Evolutionary conservation across 768 basidiomycete genomes (phyloP).

Genomic region (Boletus huronensis): DNA sequence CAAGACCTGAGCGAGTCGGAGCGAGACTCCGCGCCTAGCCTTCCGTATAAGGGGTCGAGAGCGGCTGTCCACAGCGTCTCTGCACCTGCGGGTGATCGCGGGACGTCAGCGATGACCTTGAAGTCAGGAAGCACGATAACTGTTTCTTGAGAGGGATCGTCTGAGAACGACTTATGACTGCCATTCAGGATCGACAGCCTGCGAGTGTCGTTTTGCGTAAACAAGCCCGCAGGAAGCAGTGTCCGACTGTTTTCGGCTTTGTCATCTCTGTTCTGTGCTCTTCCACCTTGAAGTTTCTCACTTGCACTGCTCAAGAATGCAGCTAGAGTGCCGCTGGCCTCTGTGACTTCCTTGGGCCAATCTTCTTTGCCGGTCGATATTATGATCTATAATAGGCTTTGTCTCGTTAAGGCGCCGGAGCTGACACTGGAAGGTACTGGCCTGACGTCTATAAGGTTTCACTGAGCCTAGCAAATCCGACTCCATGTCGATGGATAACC

Average conservation of each 20-base stretch:
- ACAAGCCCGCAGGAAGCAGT: conserved; percentile 46
- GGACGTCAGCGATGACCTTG: conserved; percentile 74
- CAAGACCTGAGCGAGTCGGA: conserved; percentile 60
- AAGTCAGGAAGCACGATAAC: conserved; percentile 93
- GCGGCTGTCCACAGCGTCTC: conserved; percentile 61
- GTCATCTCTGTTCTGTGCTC: background rate
- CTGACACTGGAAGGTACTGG: conserved; percentile 26
- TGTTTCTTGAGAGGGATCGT: conserved; percentile 62
- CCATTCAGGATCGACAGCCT: conserved; percentile 78
- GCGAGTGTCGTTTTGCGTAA: conserved; percentile 50
- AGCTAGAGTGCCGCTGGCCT: conserved; percentile 68
- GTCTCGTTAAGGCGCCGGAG: background rate
- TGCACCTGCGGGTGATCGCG: conserved; percentile 61
- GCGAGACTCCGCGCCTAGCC: conserved; percentile 41
- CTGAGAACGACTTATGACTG: conserved; percentile 65
- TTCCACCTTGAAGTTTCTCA: conserved; percentile 10
- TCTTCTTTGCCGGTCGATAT: conserved; percentile 89
- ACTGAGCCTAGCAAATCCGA: conserved; percentile 82
- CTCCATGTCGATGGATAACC: conserved; percentile 76
- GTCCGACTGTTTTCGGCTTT: conserved; percentile 6
- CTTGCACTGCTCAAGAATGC: conserved; percentile 41
- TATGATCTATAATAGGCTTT: conserved; percentile 51
- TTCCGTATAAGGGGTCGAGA: conserved; percentile 56
- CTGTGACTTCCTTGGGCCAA: conserved; percentile 81
- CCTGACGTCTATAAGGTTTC: conserved; percentile 81